Conservation (phyloP, 192 early-diverging fungal genomes). For the Globomyces pollinis-pini region DNA sequence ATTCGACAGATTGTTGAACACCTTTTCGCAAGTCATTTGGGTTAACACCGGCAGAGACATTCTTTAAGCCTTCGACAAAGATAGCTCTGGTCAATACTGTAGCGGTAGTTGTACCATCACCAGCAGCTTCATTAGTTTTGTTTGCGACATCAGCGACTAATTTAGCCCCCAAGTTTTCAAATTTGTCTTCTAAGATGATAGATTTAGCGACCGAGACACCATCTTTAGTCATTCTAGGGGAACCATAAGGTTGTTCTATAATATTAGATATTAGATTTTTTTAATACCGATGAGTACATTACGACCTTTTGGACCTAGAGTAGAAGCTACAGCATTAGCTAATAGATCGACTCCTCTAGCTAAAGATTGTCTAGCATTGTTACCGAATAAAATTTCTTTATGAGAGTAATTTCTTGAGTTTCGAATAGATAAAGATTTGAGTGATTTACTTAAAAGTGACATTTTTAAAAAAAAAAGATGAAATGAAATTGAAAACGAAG, state of each 20-base stretch:
- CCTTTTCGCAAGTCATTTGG: conserved; percentile 97
- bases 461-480: conserved; percentile 7
- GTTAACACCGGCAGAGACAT: conserved; percentile 98
- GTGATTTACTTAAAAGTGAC: background rate
- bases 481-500: background rate
- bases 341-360: conserved; percentile 94
- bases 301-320: conserved; percentile 97
- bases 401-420: conserved; percentile 38
- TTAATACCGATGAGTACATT: conserved; percentile 90
- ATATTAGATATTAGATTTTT: conserved; percentile 1
- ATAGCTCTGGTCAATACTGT: conserved; percentile 98
- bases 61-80: conserved; percentile 98
- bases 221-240: conserved; percentile 99
- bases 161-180: conserved; percentile 98
- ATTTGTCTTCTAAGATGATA: conserved; percentile 93
- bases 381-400: conserved; percentile 96
- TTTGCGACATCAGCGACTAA: conserved; percentile 99
- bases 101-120: conserved; percentile 99
- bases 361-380: conserved; percentile 87
- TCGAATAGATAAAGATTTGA: background rate
- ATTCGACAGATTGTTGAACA: conserved; percentile 87
- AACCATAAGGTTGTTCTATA: conserved; percentile 90
- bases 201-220: conserved; percentile 99
- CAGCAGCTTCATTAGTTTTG: conserved; percentile 99
- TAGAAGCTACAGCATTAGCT: conserved; percentile 97